Evolutionary conservation across 768 basidiomycete species (phyloP), one percentile per base, ranked within the genome.

Genomic region (Russula earlei): DNA sequence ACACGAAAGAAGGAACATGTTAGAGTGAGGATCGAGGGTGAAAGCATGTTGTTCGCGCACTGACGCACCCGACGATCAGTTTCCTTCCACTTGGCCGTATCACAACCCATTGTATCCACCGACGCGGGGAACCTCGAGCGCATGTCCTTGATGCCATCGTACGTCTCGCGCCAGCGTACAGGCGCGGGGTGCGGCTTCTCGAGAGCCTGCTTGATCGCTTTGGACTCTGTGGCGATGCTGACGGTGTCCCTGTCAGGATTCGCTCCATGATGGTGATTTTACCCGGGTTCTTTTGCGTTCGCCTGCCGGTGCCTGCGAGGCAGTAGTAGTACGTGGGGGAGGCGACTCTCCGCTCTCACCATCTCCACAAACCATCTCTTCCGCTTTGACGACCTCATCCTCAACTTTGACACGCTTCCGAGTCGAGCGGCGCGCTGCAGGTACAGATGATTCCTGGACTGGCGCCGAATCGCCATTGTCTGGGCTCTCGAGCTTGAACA

Each of bases 51-150:
- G 11, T 11, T 25, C 2, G 47, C 33, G 14, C n/a, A 11, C 1
- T 8, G 19, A 31, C 67, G 25, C 48, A 86, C 89, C 75, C 80
- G 83, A 9, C 85, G 84, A 47, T 86, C 81, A 8, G 64, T 68
- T 63, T 87, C 86, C 41, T 77, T 75, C 48, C 65, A 64, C 56
- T 88, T 83, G 0, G 85, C 85, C 54, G 77, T 77, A 47, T 87
- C 82, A 63, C 91, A 91, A 1, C 91, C 91, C 89, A 93, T 90
- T 0, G 85, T 88, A 65, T 98, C 95, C 1, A 96, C 95, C 0
- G 95, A 92, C 0, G 94, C 93, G 0, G 79, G 71, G 22, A 84
- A 78, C 11, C 73, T 73, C 19, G 81, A 71, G 19, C 90, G 78
- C 90, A 93, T 93, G 49, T 75, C 74, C 64, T 83, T 83, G 44